Percentiles rank a stretch among this genome's conserved stretches.
Conservation (phyloP, 129 eudicot species). For the Cynara cardunculus region DNA sequence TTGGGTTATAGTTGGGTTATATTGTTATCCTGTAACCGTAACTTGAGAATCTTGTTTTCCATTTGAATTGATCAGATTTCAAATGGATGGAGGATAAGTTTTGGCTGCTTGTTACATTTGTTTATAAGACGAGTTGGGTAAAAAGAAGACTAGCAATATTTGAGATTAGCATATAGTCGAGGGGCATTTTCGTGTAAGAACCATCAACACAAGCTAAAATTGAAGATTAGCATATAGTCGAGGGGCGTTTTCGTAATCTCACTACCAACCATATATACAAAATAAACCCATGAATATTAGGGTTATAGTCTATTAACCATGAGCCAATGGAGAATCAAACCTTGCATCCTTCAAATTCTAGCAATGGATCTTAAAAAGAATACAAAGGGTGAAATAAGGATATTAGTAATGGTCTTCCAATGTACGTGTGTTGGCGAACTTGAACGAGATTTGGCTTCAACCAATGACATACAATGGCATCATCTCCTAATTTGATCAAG, state of each 20-base stretch:
- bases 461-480: neutral
- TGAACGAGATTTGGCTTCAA: neutral
- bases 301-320: slow-evolving; percentile 15
- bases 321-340: slow-evolving; percentile 29
- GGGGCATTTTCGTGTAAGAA: neutral
- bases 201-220: slow-evolving; percentile 2
- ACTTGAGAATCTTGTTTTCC: too few relatives aligned
- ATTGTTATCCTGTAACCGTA: too few relatives aligned
- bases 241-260: slow-evolving; percentile 11
- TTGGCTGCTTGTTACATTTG: too few relatives aligned
- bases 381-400: slow-evolving; percentile 8
- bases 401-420: neutral
- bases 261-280: slow-evolving; percentile 32
- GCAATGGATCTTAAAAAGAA: slow-evolving; percentile 16
- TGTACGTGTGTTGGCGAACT: neutral
- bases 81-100: too few relatives aligned
- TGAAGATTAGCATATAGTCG: slow-evolving; percentile 13
- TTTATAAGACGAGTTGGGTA: too few relatives aligned
- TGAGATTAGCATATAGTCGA: too few relatives aligned
- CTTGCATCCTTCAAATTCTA: slow-evolving; percentile 17
- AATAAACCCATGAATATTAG: slow-evolving; percentile 33
- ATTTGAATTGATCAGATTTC: too few relatives aligned
- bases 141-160: too few relatives aligned
- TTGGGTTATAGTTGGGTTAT: too few relatives aligned
- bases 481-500: slow-evolving; percentile 17